Evolutionary conservation across 306 rosid species (phyloP).

Genomic region (Hippophae gyantsensis): DNA sequence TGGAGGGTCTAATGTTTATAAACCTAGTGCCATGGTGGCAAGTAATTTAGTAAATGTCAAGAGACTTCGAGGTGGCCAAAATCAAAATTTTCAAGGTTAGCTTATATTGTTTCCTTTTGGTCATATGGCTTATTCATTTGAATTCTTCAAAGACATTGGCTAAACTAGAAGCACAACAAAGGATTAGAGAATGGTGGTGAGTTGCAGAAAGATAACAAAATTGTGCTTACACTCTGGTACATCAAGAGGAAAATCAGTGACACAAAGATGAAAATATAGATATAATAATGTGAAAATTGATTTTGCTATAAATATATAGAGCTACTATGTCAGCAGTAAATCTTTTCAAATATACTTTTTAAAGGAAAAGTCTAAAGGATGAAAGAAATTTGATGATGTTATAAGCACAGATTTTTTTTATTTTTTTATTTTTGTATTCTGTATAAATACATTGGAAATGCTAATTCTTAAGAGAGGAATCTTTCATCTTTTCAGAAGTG

Average conservation of each 20-base stretch:
- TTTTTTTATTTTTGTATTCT: too few relatives aligned
- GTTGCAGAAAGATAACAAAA: not conserved
- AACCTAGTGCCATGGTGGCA: slow-evolving; percentile 30
- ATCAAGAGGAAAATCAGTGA: too few relatives aligned
- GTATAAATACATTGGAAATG: not conserved
- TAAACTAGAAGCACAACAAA: too few relatives aligned
- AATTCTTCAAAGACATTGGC: not conserved
- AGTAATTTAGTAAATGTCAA: slow-evolving; percentile 39
- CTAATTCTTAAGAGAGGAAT: slow-evolving; percentile 11
- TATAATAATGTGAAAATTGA: too few relatives aligned
- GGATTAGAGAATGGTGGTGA: not conserved
- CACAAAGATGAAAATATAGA: too few relatives aligned
- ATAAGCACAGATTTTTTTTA: too few relatives aligned
- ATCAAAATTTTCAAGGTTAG: slow-evolving; percentile 69
- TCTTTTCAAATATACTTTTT: too few relatives aligned
- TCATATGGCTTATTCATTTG: not conserved
- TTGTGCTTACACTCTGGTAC: not conserved
- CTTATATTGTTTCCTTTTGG: slow-evolving; percentile 17
- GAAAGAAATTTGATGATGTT: too few relatives aligned
- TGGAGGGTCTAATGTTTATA: slow-evolving; percentile 37
- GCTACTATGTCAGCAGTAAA: too few relatives aligned
- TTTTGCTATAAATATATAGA: too few relatives aligned
- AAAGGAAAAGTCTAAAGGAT: too few relatives aligned
- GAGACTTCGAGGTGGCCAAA: slow-evolving; percentile 49
- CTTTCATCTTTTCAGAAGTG: slow-evolving; percentile 50